Base-by-base conservation (phyloP, 2,329 filamentous ascomycete species). In the Alternaria metachromatica region DNA sequence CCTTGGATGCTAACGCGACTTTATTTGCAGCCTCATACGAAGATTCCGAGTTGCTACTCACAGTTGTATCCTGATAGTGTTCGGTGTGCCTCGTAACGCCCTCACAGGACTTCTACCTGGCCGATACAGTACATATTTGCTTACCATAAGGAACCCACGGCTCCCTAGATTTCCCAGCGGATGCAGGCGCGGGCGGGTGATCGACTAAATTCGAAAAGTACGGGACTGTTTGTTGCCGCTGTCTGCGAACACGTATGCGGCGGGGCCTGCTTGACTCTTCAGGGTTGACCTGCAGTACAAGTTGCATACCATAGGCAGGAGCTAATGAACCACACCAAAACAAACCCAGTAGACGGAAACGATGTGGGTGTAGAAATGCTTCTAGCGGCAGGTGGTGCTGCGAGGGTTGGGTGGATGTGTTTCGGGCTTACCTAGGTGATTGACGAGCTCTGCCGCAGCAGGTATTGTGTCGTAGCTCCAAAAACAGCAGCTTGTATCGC, bases 141-240 rank as follows among this genome's bases (percentile, higher is more conserved):
- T 44, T 23, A 41, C 11, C 45, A 37, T 41, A 8, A 8, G 41
- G 44, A 54, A 59, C 3, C 20, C 49, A 41, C 18, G 41, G 41
- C n/a, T 30, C 26, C 33, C 55, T 44, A 9, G 44, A 12, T 28
- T 20, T 56, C 26, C 50, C 45, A 51, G 45, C 26, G 51, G 30
- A 50, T 65, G 63, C 63, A 58, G 18, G 28, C 18, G 60, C 54
- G 58, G 26, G 54, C 60, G 59, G 63, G 49, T 65, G 55, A 59
- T 63, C 59, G 60, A 55, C 59, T 63, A 21, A 37, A 57, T 25
- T 58, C 23, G 41, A 33, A 12, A 41, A 28, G 33, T 12, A 37
- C 45, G 55, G 26, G 15, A 43, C 18, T 55, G 33, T 60, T 18
- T 60, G 44, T 60, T 20, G 51, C 25, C 44, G 44, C 49, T 15